phyloP scores from a whole-genome alignment of 768 basidiomycete species.

The Tephrocybe rancida region DNA sequence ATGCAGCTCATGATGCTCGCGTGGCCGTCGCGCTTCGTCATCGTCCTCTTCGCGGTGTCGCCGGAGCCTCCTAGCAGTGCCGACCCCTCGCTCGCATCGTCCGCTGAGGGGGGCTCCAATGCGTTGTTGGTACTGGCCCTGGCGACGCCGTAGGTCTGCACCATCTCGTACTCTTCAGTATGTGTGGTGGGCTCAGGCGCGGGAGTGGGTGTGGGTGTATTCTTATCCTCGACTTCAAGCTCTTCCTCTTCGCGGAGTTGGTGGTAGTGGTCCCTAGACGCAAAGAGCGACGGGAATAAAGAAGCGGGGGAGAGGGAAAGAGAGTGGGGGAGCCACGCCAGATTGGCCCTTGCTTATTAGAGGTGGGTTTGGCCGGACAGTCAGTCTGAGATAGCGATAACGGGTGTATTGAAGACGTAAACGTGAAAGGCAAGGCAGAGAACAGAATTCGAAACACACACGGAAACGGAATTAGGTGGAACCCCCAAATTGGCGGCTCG shows the following conservation, averaged over 20 bases:
- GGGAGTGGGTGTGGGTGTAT: not conserved
- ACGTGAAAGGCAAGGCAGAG: not conserved
- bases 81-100: slow-evolving; percentile 48
- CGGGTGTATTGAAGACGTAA: too few relatives aligned
- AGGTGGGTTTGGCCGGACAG: not conserved
- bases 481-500: too few relatives aligned
- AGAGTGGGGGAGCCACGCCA: slow-evolving; percentile 21
- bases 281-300: not conserved
- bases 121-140: slow-evolving; percentile 32
- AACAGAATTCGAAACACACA: too few relatives aligned
- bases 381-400: slow-evolving; percentile 10
- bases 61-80: slow-evolving; percentile 61
- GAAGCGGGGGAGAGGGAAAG: slow-evolving; percentile 5
- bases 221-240: not conserved
- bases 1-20: slow-evolving; percentile 70
- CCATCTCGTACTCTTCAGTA: slow-evolving; percentile 63
- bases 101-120: slow-evolving; percentile 32
- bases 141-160: slow-evolving; percentile 67
- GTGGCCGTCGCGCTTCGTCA: slow-evolving; percentile 55
- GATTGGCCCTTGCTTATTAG: slow-evolving; percentile 13
- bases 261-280: not conserved
- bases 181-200: not conserved
- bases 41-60: slow-evolving; percentile 23
- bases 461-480: too few relatives aligned
- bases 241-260: too few relatives aligned